Percentiles rank a stretch among this genome's conserved stretches.
Conservation (phyloP, 352 stramenopile genomes). For the Globisporangium abappressorium region DNA sequence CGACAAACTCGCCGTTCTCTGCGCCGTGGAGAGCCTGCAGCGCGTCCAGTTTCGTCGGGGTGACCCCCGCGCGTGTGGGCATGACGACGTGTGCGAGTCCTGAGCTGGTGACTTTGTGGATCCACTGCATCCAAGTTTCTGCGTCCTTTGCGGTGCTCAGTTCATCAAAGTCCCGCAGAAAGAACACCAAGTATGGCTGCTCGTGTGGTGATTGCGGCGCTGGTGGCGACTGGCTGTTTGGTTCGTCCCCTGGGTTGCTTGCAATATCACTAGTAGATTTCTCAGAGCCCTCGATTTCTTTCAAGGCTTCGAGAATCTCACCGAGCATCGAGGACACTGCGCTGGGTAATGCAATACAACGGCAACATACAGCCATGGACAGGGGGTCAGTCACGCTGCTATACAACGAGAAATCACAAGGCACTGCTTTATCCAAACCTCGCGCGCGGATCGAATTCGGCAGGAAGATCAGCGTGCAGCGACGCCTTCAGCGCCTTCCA, state of each 20-base stretch:
- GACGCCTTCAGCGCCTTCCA: conserved; percentile 42
- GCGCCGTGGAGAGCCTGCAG: conserved; percentile 35
- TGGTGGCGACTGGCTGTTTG: conserved; percentile 15
- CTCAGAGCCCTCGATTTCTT: conserved; percentile 16
- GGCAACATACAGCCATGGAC: neutral
- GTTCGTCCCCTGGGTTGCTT: neutral
- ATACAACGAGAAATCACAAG: neutral
- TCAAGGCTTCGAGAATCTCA: conserved; percentile 15
- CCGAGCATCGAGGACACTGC: conserved; percentile 1
- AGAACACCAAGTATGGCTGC: conserved; percentile 41
- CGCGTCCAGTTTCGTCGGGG: conserved; percentile 36
- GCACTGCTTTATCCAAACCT: conserved; percentile 9
- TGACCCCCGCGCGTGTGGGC: conserved; percentile 39
- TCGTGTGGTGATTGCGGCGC: neutral
- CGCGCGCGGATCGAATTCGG: conserved; percentile 33
- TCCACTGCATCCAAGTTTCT: conserved; percentile 47
- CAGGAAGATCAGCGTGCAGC: conserved; percentile 42
- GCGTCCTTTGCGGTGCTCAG: conserved; percentile 28
- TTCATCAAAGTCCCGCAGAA: conserved; percentile 51
- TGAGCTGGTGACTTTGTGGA: conserved; percentile 37
- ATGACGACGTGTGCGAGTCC: conserved; percentile 61
- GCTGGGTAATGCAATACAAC: neutral
- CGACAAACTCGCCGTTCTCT: conserved; percentile 41
- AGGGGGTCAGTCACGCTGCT: neutral
- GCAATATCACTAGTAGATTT: neutral